Percentiles rank a stretch among this genome's conserved stretches.
Conservation (phyloP, 2,329 filamentous ascomycete genomes). For the Cercospora citrullina region DNA sequence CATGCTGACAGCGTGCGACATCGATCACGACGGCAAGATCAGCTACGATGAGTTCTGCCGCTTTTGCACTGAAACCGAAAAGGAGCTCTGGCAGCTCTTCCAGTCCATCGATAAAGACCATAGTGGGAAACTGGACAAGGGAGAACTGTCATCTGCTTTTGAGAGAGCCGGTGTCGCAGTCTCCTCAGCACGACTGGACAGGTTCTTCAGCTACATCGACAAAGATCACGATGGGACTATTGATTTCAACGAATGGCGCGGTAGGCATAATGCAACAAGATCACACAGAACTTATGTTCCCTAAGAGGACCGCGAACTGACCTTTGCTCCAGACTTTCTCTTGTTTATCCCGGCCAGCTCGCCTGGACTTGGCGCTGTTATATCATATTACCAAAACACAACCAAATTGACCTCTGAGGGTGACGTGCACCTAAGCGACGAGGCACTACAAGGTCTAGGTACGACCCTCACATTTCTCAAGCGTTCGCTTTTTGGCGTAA, state of each 20-base stretch:
- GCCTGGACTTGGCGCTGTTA: slow-evolving; percentile 74
- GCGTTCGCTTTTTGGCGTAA: slow-evolving; percentile 72
- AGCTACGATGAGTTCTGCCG: slow-evolving; percentile 88
- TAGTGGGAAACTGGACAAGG: slow-evolving; percentile 82
- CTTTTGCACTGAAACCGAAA: slow-evolving; percentile 86
- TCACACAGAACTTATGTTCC: slow-evolving; percentile 12
- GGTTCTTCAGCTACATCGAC: slow-evolving; percentile 89
- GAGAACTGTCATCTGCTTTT: slow-evolving; percentile 80
- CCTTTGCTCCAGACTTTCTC: slow-evolving; percentile 68
- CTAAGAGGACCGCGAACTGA: neutral
- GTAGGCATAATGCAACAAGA: slow-evolving; percentile 52
- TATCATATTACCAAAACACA: slow-evolving; percentile 89
- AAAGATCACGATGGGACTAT: slow-evolving; percentile 83
- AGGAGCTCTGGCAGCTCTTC: slow-evolving; percentile 79
- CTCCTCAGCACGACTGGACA: slow-evolving; percentile 71
- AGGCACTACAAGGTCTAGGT: slow-evolving; percentile 92
- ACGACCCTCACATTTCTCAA: slow-evolving; percentile 68
- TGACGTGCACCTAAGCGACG: slow-evolving; percentile 88
- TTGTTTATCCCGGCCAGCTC: slow-evolving; percentile 76
- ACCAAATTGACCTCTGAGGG: slow-evolving; percentile 90
- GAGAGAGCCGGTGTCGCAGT: slow-evolving; percentile 74
- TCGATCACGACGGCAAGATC: slow-evolving; percentile 83
- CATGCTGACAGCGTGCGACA: slow-evolving; percentile 80
- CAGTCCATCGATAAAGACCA: slow-evolving; percentile 80
- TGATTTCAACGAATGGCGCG: slow-evolving; percentile 89